phyloP scores from a whole-genome alignment of 176 grass and related monocot genomes.

The Eleusine coracana region DNA sequence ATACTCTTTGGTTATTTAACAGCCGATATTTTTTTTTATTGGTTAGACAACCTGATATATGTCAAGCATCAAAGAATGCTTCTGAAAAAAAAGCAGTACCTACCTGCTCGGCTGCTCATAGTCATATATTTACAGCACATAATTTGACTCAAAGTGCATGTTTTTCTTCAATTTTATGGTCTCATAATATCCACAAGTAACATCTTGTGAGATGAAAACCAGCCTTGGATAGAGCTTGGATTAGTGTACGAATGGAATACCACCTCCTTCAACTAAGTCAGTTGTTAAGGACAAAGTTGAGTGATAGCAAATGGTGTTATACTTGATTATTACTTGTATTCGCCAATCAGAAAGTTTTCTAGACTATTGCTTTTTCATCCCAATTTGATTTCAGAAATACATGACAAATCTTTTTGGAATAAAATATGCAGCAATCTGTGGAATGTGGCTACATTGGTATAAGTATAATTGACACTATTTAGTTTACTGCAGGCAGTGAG shows the following conservation, averaged over 20 bases:
- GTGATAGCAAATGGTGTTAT: too few species aligned
- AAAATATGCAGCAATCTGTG: too few species aligned
- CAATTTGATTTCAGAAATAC: too few species aligned
- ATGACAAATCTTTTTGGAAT: too few species aligned
- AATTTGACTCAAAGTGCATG: neutral
- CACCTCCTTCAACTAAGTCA: too few species aligned
- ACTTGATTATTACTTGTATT: neutral
- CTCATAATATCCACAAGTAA: neutral
- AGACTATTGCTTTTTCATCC: too few species aligned
- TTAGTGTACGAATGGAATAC: too few species aligned
- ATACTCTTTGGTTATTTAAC: neutral
- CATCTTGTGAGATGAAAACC: neutral
- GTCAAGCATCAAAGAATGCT: too few species aligned
- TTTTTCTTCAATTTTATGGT: neutral
- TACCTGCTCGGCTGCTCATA: too few species aligned
- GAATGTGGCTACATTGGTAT: neutral
- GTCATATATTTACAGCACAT: neutral
- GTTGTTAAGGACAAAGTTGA: too few species aligned
- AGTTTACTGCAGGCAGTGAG: constrained; percentile 33
- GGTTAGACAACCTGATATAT: neutral
- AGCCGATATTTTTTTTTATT: too few species aligned
- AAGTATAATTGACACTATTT: neutral
- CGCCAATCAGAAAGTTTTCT: neutral
- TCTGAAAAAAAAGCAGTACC: too few species aligned
- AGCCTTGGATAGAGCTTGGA: neutral